Evolutionary conservation across 257 asterid genomes (phyloP).

Genomic region (Capsicum pubescens): DNA sequence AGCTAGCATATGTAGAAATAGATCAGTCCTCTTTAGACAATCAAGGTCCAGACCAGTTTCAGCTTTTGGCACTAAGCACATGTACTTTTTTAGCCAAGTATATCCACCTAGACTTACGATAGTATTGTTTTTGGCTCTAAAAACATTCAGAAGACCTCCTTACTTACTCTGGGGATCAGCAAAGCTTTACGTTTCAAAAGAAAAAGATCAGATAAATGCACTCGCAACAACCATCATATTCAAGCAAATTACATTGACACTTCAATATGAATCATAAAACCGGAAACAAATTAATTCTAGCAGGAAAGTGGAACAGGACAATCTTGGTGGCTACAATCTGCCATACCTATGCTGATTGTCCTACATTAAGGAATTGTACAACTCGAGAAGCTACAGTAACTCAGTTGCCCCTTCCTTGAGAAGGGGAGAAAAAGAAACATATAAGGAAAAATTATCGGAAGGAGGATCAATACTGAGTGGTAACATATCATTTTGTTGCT

Average conservation of each 20-base stretch:
- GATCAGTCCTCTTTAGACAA: background rate
- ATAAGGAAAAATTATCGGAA: background rate
- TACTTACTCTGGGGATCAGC: background rate
- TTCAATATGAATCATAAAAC: slow-evolving; percentile 19
- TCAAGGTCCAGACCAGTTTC: background rate
- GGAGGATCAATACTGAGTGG: background rate
- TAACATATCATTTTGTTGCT: slow-evolving; percentile 9
- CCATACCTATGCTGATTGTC: slow-evolving; percentile 33
- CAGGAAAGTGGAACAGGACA: slow-evolving; percentile 37
- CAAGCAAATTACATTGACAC: slow-evolving; percentile 13
- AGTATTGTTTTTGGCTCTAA: background rate
- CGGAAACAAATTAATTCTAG: background rate
- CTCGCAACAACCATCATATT: slow-evolving; percentile 3
- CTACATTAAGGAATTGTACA: slow-evolving; percentile 29
- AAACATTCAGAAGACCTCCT: background rate
- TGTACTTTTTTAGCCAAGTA: no score
- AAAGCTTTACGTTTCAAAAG: background rate
- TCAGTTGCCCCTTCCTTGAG: slow-evolving; percentile 16
- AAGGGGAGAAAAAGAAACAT: background rate
- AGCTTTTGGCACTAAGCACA: background rate
- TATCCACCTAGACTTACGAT: background rate
- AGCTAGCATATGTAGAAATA: background rate
- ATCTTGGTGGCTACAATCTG: slow-evolving; percentile 31
- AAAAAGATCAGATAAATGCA: slow-evolving; percentile 11
- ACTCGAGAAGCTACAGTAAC: slow-evolving; percentile 23